These are phyloP conservation scores for Penicillium paxilli DNA, from an alignment of 495 filamentous ascomycete species.

Conservation along the genomic window DNA sequence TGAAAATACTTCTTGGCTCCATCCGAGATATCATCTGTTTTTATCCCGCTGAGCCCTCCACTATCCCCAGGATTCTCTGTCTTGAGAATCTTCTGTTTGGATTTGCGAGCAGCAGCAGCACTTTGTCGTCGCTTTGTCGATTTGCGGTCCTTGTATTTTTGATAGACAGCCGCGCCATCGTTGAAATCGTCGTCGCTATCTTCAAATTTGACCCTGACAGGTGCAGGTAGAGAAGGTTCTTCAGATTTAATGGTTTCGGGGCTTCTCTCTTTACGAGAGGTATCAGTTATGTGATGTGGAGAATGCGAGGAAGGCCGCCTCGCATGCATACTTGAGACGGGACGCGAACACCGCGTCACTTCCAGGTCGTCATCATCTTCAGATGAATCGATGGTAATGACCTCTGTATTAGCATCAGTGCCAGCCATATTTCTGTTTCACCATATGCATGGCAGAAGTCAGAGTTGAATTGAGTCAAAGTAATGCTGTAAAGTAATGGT, in stretches of 20 bases:
- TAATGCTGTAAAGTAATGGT: too few species aligned
- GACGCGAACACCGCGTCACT: conserved; percentile 20
- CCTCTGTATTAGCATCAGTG: conserved; percentile 13
- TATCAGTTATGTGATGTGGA: conserved; percentile 16
- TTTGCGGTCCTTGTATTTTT: conserved; percentile 61
- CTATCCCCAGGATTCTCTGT: conserved; percentile 18
- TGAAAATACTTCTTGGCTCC: conserved; percentile 22
- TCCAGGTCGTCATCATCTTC: conserved; percentile 44
- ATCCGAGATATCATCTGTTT: conserved; percentile 2
- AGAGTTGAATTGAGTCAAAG: background rate
- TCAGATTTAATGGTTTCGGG: background rate
- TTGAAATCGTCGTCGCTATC: conserved; percentile 44
- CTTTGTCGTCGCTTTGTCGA: conserved; percentile 52
- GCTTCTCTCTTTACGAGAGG: conserved; percentile 2
- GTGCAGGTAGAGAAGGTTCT: background rate
- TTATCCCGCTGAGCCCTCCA: conserved; percentile 13
- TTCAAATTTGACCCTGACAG: conserved; percentile 14
- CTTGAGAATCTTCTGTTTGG: conserved; percentile 30
- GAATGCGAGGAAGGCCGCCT: background rate
- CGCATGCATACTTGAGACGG: conserved; percentile 13
- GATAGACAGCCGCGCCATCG: conserved; percentile 53
- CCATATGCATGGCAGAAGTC: background rate
- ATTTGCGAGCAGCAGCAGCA: conserved; percentile 47
- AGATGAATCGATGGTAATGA: conserved; percentile 29
- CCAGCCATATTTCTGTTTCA: conserved; percentile 12